Evolutionary conservation across 2,329 filamentous ascomycete genomes (phyloP).

Genomic region (Tolypocladium pustulatum): DNA sequence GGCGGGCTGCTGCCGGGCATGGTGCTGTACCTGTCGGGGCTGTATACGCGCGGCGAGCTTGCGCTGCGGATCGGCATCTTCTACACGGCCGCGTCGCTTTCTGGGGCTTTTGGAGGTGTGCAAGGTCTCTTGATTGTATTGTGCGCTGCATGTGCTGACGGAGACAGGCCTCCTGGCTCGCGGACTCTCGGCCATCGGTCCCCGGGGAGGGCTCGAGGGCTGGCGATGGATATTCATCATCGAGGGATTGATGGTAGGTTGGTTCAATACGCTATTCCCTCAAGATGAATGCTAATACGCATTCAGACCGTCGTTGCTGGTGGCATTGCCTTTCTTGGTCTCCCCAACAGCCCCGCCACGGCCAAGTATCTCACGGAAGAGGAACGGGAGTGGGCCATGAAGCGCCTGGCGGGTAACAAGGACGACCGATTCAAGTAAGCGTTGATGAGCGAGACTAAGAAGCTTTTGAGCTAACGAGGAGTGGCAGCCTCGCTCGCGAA

Average conservation of each 20-base stretch:
- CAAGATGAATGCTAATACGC: constrained; percentile 12
- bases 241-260: constrained; percentile 41
- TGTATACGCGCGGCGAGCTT: constrained; percentile 50
- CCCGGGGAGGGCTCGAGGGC: constrained; percentile 37
- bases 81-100: constrained; percentile 56
- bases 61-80: constrained; percentile 56
- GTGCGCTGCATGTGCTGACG: background rate
- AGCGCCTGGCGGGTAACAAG: constrained; percentile 28
- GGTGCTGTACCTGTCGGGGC: constrained; percentile 53
- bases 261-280: constrained; percentile 8
- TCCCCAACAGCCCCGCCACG: constrained; percentile 45
- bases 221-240: constrained; percentile 57
- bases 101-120: constrained; percentile 44
- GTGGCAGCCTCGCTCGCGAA: constrained; percentile 13
- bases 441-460: background rate
- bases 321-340: constrained; percentile 35
- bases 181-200: constrained; percentile 49
- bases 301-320: constrained; percentile 40
- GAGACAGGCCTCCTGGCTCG: constrained; percentile 38
- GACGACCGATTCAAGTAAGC: constrained; percentile 23
- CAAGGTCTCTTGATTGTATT: too few relatives aligned
- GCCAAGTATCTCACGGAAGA: constrained; percentile 41
- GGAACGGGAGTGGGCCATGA: constrained; percentile 38
- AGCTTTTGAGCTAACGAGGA: background rate
- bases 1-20: constrained; percentile 58